These are phyloP conservation scores for Rasamsonia emersonii DNA, from an alignment of 2,329 filamentous ascomycete species.

Conservation along the genomic window DNA sequence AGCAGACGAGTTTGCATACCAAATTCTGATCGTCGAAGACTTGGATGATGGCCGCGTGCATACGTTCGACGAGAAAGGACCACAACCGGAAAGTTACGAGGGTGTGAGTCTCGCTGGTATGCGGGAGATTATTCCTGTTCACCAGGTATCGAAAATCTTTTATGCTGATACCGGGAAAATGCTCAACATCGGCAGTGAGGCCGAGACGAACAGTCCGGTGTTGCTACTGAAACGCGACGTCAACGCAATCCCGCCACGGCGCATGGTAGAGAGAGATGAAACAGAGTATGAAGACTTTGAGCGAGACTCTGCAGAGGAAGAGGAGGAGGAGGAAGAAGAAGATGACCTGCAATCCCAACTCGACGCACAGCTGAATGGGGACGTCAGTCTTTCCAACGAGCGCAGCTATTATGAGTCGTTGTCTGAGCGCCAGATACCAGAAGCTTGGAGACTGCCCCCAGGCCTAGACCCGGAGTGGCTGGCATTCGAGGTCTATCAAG, in stretches of 20 bases:
- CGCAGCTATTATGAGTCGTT: constrained; percentile 14
- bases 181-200: constrained; percentile 67
- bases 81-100: constrained; percentile 51
- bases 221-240: constrained; percentile 65
- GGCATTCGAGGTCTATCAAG: constrained; percentile 74
- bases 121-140: constrained; percentile 58
- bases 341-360: constrained; percentile 35
- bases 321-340: constrained; percentile 25
- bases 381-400: not conserved
- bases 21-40: constrained; percentile 75
- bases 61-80: constrained; percentile 52
- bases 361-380: constrained; percentile 28
- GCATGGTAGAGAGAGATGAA: constrained; percentile 46
- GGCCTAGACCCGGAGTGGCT: constrained; percentile 86
- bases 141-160: constrained; percentile 81
- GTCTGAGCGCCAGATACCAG: constrained; percentile 24
- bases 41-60: constrained; percentile 63
- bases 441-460: constrained; percentile 55
- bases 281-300: constrained; percentile 23
- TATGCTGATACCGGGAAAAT: constrained; percentile 88
- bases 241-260: constrained; percentile 52
- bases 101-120: constrained; percentile 55
- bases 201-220: constrained; percentile 63
- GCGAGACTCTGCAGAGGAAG: constrained; percentile 17
- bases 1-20: constrained; percentile 64